These are phyloP conservation scores for Chlamydomonas applanata DNA, from an alignment of 139 green algal species.

Conservation along the genomic window DNA sequence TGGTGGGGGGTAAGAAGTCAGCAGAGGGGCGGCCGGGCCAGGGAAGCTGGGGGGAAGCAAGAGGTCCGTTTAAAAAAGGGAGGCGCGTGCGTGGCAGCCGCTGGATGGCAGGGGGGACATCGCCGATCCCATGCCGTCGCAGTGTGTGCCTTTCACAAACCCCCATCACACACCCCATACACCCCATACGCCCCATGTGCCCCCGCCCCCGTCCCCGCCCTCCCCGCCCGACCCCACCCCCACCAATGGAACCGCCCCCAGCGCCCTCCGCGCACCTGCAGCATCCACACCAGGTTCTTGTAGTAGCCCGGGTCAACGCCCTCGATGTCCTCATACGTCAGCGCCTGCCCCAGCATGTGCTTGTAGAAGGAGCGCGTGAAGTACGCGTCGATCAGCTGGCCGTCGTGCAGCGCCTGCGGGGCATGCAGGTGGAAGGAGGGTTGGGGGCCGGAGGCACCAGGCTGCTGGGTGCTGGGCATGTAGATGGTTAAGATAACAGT, in stretches of 20 bases:
- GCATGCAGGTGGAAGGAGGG: conserved; percentile 14
- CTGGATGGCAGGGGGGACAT: too few species aligned
- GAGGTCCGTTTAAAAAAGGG: too few species aligned
- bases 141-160: too few species aligned
- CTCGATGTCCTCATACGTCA: conserved; percentile 96
- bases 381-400: conserved; percentile 89
- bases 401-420: conserved; percentile 85
- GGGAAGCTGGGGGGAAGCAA: too few species aligned
- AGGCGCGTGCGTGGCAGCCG: too few species aligned
- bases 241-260: background rate
- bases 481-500: too few species aligned
- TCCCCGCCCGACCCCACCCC: background rate
- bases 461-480: too few species aligned
- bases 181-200: background rate
- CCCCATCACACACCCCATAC: background rate
- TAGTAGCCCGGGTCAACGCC: conserved; percentile 95
- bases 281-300: conserved; percentile 90
- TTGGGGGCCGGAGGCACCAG: background rate
- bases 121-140: too few species aligned
- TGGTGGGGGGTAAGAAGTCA: background rate
- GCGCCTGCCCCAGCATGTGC: conserved; percentile 87
- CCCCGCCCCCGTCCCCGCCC: too few species aligned
- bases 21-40: background rate
- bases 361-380: conserved; percentile 99
- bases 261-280: conserved; percentile 43